Conservation (phyloP, 192 early-diverging fungal species). For the Coemansia asiatica region DNA sequence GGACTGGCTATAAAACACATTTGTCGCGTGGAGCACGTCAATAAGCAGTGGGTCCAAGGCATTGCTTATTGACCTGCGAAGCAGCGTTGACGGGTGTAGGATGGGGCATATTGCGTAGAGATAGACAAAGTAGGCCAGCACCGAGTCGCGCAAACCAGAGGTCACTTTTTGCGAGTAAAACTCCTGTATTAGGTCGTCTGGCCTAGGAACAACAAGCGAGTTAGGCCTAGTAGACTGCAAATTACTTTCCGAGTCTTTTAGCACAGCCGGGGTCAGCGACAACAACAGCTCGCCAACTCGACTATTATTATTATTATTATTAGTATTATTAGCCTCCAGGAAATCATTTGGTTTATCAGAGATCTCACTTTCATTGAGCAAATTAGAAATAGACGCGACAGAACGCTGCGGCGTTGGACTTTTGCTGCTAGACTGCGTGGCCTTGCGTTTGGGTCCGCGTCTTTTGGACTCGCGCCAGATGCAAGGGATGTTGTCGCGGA, state of each 20-base stretch:
- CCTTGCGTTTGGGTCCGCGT: slow-evolving; percentile 31
- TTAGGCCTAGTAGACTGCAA: slow-evolving; percentile 2
- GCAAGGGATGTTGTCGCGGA: slow-evolving; percentile 30
- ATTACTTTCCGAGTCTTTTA: neutral
- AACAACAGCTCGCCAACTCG: neutral
- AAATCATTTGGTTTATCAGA: no score
- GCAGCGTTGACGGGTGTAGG: slow-evolving; percentile 38
- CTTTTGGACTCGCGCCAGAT: slow-evolving; percentile 35
- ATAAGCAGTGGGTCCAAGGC: slow-evolving; percentile 21
- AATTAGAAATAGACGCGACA: slow-evolving; percentile 16
- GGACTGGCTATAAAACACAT: slow-evolving; percentile 4
- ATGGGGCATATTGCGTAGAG: slow-evolving; percentile 36
- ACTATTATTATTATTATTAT: neutral
- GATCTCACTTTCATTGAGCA: slow-evolving; percentile 26
- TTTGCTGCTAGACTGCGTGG: neutral
- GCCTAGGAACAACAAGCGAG: slow-evolving; percentile 1
- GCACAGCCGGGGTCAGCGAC: neutral
- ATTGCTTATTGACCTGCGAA: slow-evolving; percentile 23
- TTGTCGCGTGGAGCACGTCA: slow-evolving; percentile 29
- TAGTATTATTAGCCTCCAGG: no score
- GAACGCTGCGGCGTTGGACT: neutral
- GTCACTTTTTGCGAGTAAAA: slow-evolving; percentile 11
- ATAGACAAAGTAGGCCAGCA: slow-evolving; percentile 31
- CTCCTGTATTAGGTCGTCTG: slow-evolving; percentile 14
- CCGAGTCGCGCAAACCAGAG: slow-evolving; percentile 23